Conservation (phyloP, 2,329 filamentous ascomycete species). For the Fusarium sp. region DNA sequence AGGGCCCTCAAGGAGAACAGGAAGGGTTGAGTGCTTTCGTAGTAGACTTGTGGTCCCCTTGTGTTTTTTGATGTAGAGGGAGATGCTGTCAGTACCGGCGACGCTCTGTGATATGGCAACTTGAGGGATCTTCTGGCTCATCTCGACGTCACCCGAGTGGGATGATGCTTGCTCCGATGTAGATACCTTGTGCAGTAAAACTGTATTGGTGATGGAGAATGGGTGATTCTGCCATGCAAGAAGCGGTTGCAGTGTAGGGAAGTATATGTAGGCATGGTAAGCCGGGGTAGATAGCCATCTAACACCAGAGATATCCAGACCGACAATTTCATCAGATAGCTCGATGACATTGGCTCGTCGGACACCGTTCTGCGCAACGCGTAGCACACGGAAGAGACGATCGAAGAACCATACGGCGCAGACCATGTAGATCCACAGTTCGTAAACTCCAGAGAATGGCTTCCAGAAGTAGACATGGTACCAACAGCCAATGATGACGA, state of each 20-base stretch:
- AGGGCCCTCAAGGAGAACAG: background rate
- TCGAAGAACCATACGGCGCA: background rate
- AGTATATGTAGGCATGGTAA: background rate
- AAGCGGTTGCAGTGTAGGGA: background rate
- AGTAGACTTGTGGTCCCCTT: background rate
- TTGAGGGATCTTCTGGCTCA: background rate
- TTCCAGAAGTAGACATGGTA: background rate
- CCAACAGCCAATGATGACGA: background rate
- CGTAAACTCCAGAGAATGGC: background rate
- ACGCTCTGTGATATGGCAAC: background rate
- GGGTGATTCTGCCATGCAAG: background rate
- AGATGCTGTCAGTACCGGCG: background rate
- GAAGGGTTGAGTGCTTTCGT: background rate
- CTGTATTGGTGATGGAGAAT: background rate
- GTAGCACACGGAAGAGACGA: fast-evolving
- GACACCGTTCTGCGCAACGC: fast-evolving
- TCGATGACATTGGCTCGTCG: fast-evolving
- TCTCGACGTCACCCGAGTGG: background rate
- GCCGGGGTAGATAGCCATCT: background rate
- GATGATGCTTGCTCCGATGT: background rate
- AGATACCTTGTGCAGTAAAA: background rate
- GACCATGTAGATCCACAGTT: background rate
- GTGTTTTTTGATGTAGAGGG: background rate
- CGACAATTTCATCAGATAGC: background rate
- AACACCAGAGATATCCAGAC: background rate